Evolutionary conservation across 192 early-diverging fungal species (phyloP).

Genomic region (Linderina pennispora): DNA sequence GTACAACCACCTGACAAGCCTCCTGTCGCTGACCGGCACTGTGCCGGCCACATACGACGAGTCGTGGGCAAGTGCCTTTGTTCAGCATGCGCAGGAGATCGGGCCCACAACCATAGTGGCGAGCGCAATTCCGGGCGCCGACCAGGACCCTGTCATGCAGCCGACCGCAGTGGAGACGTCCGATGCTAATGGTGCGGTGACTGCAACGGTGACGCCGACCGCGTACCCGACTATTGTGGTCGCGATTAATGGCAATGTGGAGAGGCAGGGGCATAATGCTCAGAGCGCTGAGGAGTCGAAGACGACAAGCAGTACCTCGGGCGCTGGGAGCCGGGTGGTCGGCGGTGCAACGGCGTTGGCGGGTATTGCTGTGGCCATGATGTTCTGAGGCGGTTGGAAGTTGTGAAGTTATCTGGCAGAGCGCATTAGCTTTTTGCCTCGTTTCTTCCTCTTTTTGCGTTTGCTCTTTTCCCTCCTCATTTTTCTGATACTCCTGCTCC

Average conservation of each 20-base stretch:
- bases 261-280: constrained; percentile 5
- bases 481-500: constrained; percentile 1
- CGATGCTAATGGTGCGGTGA: constrained; percentile 10
- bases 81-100: constrained; percentile 14
- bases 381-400: too few relatives aligned
- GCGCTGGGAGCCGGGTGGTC: too few relatives aligned
- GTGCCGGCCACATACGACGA: constrained; percentile 22
- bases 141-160: constrained; percentile 7
- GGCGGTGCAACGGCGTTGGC: too few relatives aligned
- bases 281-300: too few relatives aligned
- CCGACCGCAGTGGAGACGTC: constrained; percentile 17
- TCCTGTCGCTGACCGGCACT: constrained; percentile 16
- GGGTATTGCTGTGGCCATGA: too few relatives aligned
- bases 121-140: constrained; percentile 15
- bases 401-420: too few relatives aligned
- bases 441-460: not conserved
- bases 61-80: constrained; percentile 22
- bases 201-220: constrained; percentile 2
- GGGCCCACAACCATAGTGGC: constrained; percentile 35
- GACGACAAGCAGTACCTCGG: too few relatives aligned
- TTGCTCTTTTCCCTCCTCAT: not conserved
- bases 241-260: constrained; percentile 31
- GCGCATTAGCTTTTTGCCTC: too few relatives aligned
- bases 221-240: constrained; percentile 29
- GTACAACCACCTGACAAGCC: constrained; percentile 18